Evolutionary conservation across 129 eudicot genomes (phyloP).

Genomic region (Smallanthus sonchifolius): DNA sequence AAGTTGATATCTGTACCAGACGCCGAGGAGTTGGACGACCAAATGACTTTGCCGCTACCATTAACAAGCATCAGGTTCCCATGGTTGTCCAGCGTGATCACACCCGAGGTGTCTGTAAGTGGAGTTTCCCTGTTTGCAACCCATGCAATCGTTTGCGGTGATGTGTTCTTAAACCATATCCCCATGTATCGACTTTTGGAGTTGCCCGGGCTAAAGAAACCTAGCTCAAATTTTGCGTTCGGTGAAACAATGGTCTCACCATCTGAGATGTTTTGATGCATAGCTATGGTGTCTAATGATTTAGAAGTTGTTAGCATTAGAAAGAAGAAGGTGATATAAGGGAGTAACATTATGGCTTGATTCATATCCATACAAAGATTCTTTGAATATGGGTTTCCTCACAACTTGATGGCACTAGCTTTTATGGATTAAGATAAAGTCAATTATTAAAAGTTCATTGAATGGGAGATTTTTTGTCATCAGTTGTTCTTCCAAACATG

Average conservation of each 20-base stretch:
- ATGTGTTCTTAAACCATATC: conserved; percentile 21
- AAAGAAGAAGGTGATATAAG: background rate
- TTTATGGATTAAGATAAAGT: background rate
- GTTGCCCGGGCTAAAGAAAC: conserved; percentile 37
- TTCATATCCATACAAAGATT: background rate
- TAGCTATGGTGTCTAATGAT: background rate
- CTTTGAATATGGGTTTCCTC: background rate
- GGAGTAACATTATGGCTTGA: background rate
- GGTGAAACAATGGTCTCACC: conserved; percentile 15
- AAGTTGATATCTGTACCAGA: background rate
- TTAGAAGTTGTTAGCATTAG: background rate
- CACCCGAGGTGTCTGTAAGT: conserved; percentile 4
- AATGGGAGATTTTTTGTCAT: background rate
- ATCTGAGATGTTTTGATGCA: conserved; percentile 1
- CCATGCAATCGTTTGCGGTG: conserved; percentile 18
- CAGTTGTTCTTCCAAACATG: background rate
- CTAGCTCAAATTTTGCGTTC: conserved; percentile 21
- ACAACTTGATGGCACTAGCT: background rate
- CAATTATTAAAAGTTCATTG: background rate
- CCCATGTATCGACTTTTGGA: conserved; percentile 21
- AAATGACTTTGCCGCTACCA: conserved; percentile 12
- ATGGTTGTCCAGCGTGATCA: conserved; percentile 2
- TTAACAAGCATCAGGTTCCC: conserved; percentile 17
- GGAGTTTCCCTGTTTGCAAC: conserved; percentile 25
- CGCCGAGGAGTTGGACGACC: conserved; percentile 31